Conservation (phyloP, 805 yeast species). For the Suhomyces sp. region DNA sequence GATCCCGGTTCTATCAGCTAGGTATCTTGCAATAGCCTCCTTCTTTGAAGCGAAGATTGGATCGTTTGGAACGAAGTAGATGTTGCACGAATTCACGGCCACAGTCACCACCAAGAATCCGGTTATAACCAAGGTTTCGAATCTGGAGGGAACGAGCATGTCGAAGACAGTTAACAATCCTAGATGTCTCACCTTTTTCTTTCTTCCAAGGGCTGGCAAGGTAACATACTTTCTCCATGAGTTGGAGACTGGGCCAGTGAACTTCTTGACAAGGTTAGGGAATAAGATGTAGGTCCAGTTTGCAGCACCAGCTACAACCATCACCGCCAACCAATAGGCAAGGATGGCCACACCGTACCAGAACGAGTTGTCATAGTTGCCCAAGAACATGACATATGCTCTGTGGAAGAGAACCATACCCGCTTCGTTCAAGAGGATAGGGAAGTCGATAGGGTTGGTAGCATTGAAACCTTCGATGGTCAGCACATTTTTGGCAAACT, state of each 20-base stretch:
- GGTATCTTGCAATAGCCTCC: slow-evolving; percentile 21
- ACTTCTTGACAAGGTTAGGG: slow-evolving; percentile 32
- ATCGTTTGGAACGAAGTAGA: slow-evolving; percentile 13
- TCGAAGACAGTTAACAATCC: slow-evolving; percentile 17
- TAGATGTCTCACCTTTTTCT: slow-evolving; percentile 20
- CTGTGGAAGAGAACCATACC: slow-evolving; percentile 10
- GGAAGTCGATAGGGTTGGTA: slow-evolving; percentile 16
- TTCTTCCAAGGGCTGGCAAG: slow-evolving; percentile 22
- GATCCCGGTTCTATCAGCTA: slow-evolving; percentile 55
- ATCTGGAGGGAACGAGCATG: slow-evolving; percentile 34
- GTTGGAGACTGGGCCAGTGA: slow-evolving; percentile 25
- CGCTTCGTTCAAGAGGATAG: slow-evolving; percentile 22
- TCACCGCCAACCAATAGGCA: slow-evolving; percentile 20
- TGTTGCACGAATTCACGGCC: slow-evolving; percentile 8
- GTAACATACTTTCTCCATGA: slow-evolving; percentile 15
- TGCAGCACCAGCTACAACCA: slow-evolving; percentile 8
- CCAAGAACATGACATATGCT: slow-evolving; percentile 19
- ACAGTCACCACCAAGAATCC: slow-evolving; percentile 21
- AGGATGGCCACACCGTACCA: slow-evolving; percentile 26
- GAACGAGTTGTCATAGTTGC: slow-evolving; percentile 23
- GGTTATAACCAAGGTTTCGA: slow-evolving; percentile 31
- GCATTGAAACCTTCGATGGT: slow-evolving; percentile 26
- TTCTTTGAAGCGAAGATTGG: slow-evolving; percentile 13
- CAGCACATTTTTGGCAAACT: slow-evolving; percentile 14
- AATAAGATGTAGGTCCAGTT: slow-evolving; percentile 17